phyloP scores from a whole-genome alignment of 768 basidiomycete species.

The Erythrobasidium yunnanense region DNA sequence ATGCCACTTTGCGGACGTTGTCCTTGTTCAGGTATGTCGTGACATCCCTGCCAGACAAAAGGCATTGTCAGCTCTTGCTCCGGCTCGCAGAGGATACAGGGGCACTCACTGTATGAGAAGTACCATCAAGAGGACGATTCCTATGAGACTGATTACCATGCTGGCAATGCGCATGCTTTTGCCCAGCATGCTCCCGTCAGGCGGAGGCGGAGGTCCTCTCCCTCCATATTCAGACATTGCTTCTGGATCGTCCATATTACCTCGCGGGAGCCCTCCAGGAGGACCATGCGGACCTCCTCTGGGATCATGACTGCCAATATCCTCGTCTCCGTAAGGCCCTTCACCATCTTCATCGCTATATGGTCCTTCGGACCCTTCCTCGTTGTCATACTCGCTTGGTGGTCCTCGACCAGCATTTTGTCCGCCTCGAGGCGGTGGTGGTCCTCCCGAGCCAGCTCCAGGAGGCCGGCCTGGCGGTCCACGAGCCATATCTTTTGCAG shows the following conservation, averaged over 20 bases:
- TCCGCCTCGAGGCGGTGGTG: no score
- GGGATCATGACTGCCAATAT: neutral
- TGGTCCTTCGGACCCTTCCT: neutral
- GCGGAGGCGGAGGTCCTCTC: no score
- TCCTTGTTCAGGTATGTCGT: neutral
- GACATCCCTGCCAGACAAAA: neutral
- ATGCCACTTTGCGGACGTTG: neutral
- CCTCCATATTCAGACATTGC: no score
- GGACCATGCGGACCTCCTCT: neutral
- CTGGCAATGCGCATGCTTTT: neutral
- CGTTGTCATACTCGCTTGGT: neutral
- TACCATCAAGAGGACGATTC: neutral
- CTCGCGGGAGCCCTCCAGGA: neutral
- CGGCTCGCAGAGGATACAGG: no score
- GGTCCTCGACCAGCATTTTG: no score
- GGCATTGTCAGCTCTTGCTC: no score
- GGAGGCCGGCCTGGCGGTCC: no score
- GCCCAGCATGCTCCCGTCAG: neutral
- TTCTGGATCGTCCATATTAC: no score
- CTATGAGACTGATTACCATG: constrained; percentile 3
- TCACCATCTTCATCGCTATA: neutral
- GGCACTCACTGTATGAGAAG: constrained; percentile 8
- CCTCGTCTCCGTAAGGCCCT: neutral
- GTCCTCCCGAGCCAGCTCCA: no score
- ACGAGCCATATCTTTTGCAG: no score